Evolutionary conservation across 225 moss, liverwort and hornwort genomes (phyloP), one percentile per base, ranked within the genome.

Genomic region (Physcomitrellopsis africana): DNA sequence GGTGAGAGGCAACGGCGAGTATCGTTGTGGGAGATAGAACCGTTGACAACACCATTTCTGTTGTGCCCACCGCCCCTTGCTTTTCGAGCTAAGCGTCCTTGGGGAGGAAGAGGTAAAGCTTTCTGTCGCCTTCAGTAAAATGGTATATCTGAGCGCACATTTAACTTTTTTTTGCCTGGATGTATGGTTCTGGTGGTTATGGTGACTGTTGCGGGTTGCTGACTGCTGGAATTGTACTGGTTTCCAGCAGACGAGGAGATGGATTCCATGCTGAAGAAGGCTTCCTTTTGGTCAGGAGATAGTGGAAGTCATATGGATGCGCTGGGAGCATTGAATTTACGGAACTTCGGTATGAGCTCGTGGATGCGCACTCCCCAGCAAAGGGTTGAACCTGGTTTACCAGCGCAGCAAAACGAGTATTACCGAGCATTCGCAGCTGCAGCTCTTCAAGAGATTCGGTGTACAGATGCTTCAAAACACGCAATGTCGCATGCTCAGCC

Each of bases 11-110:
- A 96, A 65, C 87, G 85, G 52, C 90, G 94, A 51, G 96, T 96
- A 23, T 96, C 96, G 5, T 27, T 94, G 67, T 96, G 96, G 96
- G 96, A 96, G 81, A 91, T 96, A 44, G 96, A 96, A 80, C 96
- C 96, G 15, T 74, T 96, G 77, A 96, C 96, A 44, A 87, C 96
- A 11, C 94, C 96, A 9, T 96, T 87, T 69, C 80, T 96, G 53
- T 86, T 96, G 54, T 96, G 96, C 73, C 90, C 96, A 17, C 94
- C 96, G 48, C 96, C 96, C 5, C 62, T 94, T 26, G 82, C 96
- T 26, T 83, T 96, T 59, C 81, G 96, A 79, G 65, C 86, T 3
- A 96, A 96, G 76, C 86, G 96, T 22, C 89, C 91, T 12, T 89
- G 96, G 14, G 86, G 86, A 81, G 80, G 80, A 60, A 72, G 79